Base-by-base conservation (phyloP, 345 rosid genomes). In the Eucalyptus cloeziana region DNA sequence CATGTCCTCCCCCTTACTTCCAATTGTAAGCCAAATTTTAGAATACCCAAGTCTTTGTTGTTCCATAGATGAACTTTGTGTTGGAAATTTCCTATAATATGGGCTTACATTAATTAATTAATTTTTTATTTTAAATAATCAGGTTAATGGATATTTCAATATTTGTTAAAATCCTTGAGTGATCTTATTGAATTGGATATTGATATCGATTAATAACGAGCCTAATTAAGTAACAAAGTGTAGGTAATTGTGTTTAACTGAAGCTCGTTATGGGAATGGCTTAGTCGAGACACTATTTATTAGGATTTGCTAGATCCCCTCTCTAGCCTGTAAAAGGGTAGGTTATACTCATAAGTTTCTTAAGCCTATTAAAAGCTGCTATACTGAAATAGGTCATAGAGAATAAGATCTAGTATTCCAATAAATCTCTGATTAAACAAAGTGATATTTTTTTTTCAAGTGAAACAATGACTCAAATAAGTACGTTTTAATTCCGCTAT, bases 251-350 rank as follows among this genome's bases (percentile, higher is more conserved):
- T 52, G 0, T 52, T 52, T 52, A 52, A 52, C 2, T 19, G 0
- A 52, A 52, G 0, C 2, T 0, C 4, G 0, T 52, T 52, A 52
- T 7, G 2, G 0, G 4, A 52, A 0, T 0, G 24, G 4, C 24
- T 52, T 0, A 19, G 1, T 52, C 19, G 0, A 19, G 4, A 8
- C 11, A 19, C 22, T 52, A 52, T 52, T 52, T 0, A 52, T 52
- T 19, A 52, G 0, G 0, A 0, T 52, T 52, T 52, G 24, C 0
- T 52, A 19, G 10, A 19, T 52, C 2, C 4, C 0, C 1, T 52
- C 0, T 52, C 1, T 52, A 52, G 0, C 4, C 4, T 52, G 19
- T 19, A 19, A 52, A 52, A 52, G 0, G 4, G 5, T 52, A 19
- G 4, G 58, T 52, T 19, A 52, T 52, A 4, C 0, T 0, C 7